Conservation (phyloP, 1,139 yeast genomes). For the Hansenula sp. region DNA sequence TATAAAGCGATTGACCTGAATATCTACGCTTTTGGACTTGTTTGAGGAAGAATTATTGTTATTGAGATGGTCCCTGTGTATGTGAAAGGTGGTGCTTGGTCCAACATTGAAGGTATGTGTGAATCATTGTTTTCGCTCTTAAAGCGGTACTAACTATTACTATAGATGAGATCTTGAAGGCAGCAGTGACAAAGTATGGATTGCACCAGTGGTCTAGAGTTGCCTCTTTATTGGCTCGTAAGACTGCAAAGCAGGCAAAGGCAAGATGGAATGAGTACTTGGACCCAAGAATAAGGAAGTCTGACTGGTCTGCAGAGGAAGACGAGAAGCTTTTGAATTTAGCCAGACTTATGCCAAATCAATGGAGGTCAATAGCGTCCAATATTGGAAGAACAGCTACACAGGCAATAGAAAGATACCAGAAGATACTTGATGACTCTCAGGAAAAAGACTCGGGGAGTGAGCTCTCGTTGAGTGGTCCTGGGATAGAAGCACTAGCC, state of each 20-base stretch:
- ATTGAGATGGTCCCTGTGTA: conserved; percentile 55
- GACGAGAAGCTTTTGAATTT: conserved; percentile 68
- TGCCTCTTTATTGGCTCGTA: conserved; percentile 78
- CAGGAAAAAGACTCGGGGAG: conserved; percentile 28
- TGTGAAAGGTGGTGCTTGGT: conserved; percentile 89
- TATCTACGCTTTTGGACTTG: no score
- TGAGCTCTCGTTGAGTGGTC: conserved; percentile 43
- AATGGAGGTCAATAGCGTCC: conserved; percentile 89
- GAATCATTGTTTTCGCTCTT: neutral
- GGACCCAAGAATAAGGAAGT: conserved; percentile 63
- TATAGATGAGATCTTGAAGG: conserved; percentile 74
- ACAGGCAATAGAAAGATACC: conserved; percentile 86
- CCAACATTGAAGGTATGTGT: conserved; percentile 56
- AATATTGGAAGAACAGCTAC: conserved; percentile 82
- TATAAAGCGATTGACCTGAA: no score
- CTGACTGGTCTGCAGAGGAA: conserved; percentile 71
- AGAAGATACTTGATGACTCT: conserved; percentile 62
- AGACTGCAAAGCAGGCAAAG: conserved; percentile 88
- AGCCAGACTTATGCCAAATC: conserved; percentile 78
- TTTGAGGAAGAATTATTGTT: no score
- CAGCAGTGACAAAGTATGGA: conserved; percentile 92
- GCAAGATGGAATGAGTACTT: conserved; percentile 92
- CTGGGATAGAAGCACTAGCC: conserved; percentile 54
- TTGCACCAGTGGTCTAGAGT: conserved; percentile 93
- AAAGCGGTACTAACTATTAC: conserved; percentile 2